A percentile compares a stretch with the other conserved stretches of the same genome.
Conservation (phyloP, 75 land plant species). For the Gnetum montanum region DNA sequence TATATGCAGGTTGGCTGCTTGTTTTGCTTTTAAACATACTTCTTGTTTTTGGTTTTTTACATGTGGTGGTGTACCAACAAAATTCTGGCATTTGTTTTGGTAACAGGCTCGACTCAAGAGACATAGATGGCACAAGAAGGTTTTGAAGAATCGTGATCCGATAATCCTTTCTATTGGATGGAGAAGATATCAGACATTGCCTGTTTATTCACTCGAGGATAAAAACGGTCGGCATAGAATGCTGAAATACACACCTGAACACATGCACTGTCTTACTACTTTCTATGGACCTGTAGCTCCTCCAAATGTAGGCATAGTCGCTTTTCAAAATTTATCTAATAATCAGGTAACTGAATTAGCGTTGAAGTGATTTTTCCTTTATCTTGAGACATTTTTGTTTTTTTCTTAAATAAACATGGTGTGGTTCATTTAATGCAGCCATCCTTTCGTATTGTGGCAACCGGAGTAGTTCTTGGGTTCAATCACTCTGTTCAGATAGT, state of each 20-base stretch:
- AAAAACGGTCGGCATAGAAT: slow-evolving; percentile 81
- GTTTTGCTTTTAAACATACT: neutral
- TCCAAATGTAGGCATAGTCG: slow-evolving; percentile 77
- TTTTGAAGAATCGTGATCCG: slow-evolving; percentile 90
- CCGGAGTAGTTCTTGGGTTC: slow-evolving; percentile 67
- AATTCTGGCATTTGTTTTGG: too few species aligned
- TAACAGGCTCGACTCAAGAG: slow-evolving; percentile 70
- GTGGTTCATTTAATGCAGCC: slow-evolving; percentile 36
- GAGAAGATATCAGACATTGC: slow-evolving; percentile 92
- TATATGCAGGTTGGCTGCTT: slow-evolving; percentile 84
- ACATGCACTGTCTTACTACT: slow-evolving; percentile 96
- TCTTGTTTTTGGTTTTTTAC: neutral
- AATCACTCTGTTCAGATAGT: slow-evolving; percentile 74
- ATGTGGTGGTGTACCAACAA: too few species aligned
- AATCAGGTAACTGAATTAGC: too few species aligned
- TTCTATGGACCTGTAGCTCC: slow-evolving; percentile 98
- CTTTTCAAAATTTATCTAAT: slow-evolving; percentile 79
- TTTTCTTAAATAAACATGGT: too few species aligned
- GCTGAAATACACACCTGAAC: slow-evolving; percentile 98
- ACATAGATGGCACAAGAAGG: slow-evolving; percentile 95
- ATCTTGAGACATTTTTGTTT: too few species aligned
- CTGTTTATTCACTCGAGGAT: slow-evolving; percentile 89
- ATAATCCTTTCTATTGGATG: slow-evolving; percentile 93
- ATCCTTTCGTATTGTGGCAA: slow-evolving; percentile 77
- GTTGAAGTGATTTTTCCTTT: neutral